These are phyloP conservation scores for Cladosporium colombiae DNA, from an alignment of 2,329 filamentous ascomycete genomes.

Conservation along the genomic window DNA sequence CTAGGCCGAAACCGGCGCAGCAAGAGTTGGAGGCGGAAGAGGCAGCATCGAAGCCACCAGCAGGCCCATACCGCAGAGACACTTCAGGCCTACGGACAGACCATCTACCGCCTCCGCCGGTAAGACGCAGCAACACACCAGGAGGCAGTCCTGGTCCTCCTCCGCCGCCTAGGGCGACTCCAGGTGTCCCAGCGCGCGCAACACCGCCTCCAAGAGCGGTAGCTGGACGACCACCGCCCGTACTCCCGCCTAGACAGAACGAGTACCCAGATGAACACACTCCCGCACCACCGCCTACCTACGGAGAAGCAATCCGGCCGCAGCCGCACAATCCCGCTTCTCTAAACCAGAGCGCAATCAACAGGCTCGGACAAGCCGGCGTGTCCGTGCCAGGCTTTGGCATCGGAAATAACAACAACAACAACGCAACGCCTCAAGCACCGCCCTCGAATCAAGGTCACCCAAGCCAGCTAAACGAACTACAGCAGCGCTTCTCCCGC, in stretches of 20 bases:
- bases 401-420: slow-evolving; percentile 58
- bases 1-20: slow-evolving; percentile 35
- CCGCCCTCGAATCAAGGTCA: slow-evolving; percentile 26
- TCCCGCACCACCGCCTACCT: slow-evolving; percentile 50
- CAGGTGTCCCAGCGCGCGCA: slow-evolving; percentile 23
- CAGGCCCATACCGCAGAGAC: slow-evolving; percentile 67
- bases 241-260: slow-evolving; percentile 69
- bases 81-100: slow-evolving; percentile 71
- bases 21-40: slow-evolving; percentile 37
- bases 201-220: slow-evolving; percentile 13
- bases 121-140: slow-evolving; percentile 46
- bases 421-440: slow-evolving; percentile 28
- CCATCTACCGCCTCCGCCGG: slow-evolving; percentile 70
- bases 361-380: slow-evolving; percentile 70
- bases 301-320: slow-evolving; percentile 45
- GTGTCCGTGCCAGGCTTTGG: slow-evolving; percentile 77
- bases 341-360: slow-evolving; percentile 62
- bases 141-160: slow-evolving; percentile 42
- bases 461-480: slow-evolving; percentile 59
- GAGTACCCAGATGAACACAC: slow-evolving; percentile 51
- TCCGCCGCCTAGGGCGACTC: slow-evolving; percentile 38
- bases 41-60: slow-evolving; percentile 46
- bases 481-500: slow-evolving; percentile 65
- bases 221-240: slow-evolving; percentile 54
- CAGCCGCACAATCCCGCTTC: slow-evolving; percentile 32